Evolutionary conservation across 2,329 filamentous ascomycete genomes (phyloP), one percentile per base, ranked within the genome.

Genomic region (Orbilia oligospora): DNA sequence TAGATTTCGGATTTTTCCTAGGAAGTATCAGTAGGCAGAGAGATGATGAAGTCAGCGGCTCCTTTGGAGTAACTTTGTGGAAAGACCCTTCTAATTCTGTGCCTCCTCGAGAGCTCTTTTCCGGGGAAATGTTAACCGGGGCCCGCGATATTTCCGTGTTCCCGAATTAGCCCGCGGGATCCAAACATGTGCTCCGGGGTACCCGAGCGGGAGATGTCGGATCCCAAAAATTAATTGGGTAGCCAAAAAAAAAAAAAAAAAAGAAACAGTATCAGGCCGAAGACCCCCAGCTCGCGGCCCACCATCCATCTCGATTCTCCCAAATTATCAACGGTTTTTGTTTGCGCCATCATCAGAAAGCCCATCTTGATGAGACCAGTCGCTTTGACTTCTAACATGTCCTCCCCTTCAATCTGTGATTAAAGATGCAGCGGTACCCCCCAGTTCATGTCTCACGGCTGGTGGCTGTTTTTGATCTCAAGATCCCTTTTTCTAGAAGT

Each of bases 171-270:
- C 67, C 51, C 53, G 53, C 27, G 51, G 55, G 64, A 18, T 18
- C 33, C 0, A 33, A n/a, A 51, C 68, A 20, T 30, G 55, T 53
- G 68, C 33, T 65, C 51, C 20, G 70, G 70, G 61, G 20, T 20
- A 41, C 33, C 27, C 48, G 64, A 55, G 51, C 71, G 71, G 71
- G 71, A 75, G 63, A 75, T 75, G 53, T 69, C 71, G 71, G 71
- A 68, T 75, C 20, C 58, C 44, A 16, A 41, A 3, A 5, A 2
- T 41, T 41, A 3, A 2, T 14, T 38, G 36, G 12, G n/a, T n/a
- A n/a, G n/a, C 12, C 3, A 41, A 16, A 16, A 16, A 41, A 41
- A 41, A 41, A 41, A 48, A 24, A 41, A 44, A 71, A 5, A 30
- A 41, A 41, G 22, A 24, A 41, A 44, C 64, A 5, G 20, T 33